Percentiles rank a stretch among this genome's conserved stretches.
These are phyloP conservation scores for Lentinula guzmanii DNA, from an alignment of 768 basidiomycete genomes.

Conservation along the genomic window DNA sequence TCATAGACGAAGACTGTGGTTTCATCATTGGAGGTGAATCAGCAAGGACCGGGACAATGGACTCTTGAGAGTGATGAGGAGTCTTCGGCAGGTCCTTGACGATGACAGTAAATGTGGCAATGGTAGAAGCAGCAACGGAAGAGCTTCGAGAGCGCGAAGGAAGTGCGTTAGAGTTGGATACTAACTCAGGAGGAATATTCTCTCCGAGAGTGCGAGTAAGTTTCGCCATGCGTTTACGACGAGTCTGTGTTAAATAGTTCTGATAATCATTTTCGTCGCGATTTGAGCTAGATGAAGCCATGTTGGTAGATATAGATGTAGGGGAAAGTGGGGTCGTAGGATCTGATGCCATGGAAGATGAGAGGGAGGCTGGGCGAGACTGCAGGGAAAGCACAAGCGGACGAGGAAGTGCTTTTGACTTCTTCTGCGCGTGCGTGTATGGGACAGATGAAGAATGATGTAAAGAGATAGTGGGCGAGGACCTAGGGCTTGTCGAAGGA, in stretches of 20 bases:
- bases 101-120: not conserved
- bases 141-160: not conserved
- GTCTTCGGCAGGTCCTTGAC: not conserved
- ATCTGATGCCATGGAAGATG: not conserved
- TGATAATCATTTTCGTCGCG: constrained; percentile 7
- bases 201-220: constrained; percentile 53
- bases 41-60: no score
- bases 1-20: not conserved
- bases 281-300: not conserved
- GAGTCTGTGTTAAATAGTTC: constrained; percentile 9
- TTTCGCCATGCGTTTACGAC: constrained; percentile 51
- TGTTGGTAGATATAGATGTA: not conserved
- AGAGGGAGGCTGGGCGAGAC: constrained; percentile 1
- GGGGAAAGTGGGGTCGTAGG: constrained; percentile 1
- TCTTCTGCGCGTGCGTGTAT: not conserved
- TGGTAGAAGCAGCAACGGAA: not conserved
- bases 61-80: not conserved
- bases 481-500: constrained; percentile 7
- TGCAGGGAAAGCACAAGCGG: constrained; percentile 7
- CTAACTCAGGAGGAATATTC: constrained; percentile 50
- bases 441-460: not conserved
- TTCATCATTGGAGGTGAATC: not conserved
- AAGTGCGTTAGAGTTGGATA: constrained; percentile 22
- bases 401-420: constrained; percentile 7
- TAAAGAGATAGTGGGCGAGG: constrained; percentile 1